Conservation (phyloP, 2,329 filamentous ascomycete genomes). For the Pseudogymnoascus sp. region DNA sequence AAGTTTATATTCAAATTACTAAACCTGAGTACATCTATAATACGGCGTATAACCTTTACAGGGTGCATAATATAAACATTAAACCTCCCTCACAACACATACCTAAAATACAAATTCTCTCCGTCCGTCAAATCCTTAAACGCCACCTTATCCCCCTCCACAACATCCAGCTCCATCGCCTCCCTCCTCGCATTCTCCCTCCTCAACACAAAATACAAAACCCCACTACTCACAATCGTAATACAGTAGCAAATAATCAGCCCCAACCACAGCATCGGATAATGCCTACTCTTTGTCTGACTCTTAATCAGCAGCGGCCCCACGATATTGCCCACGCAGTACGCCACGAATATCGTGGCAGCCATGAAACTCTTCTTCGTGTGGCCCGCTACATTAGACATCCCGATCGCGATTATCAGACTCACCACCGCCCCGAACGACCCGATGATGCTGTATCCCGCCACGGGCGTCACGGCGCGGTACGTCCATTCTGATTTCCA, state of each 20-base stretch:
- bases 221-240: constrained; percentile 48
- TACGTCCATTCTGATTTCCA: constrained; percentile 56
- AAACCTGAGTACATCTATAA: neutral
- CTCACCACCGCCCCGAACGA: constrained; percentile 66
- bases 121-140: constrained; percentile 63
- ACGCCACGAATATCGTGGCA: constrained; percentile 64
- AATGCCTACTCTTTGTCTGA: constrained; percentile 57
- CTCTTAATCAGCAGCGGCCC: constrained; percentile 63
- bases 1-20: too few species aligned
- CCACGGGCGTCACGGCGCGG: constrained; percentile 56
- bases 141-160: constrained; percentile 54
- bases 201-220: constrained; percentile 50
- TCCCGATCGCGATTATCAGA: constrained; percentile 47
- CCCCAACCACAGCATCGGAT: constrained; percentile 62
- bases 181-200: constrained; percentile 49
- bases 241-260: constrained; percentile 63
- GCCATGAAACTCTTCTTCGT: constrained; percentile 75
- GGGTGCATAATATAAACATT: neutral
- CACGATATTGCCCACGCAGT: constrained; percentile 69
- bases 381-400: constrained; percentile 64
- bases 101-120: constrained; percentile 59
- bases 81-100: constrained; percentile 28
- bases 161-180: constrained; percentile 43
- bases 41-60: neutral
- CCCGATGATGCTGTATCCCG: constrained; percentile 64